Evolutionary conservation across 108 stramenopile species (phyloP).

Genomic region (Fragilaria radians): DNA sequence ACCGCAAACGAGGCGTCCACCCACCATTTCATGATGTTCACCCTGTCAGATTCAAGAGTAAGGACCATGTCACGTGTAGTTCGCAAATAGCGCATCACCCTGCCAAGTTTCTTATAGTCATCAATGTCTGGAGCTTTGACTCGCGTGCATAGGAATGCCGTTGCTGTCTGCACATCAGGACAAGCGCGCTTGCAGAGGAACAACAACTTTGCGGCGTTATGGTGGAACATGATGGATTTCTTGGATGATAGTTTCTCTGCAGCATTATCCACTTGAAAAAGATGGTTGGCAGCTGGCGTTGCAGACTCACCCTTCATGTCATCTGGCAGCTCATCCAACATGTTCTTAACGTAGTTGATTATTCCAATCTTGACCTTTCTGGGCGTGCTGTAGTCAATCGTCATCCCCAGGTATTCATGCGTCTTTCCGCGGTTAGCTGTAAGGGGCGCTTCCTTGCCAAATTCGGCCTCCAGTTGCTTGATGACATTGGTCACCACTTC

Average conservation of each 20-base stretch:
- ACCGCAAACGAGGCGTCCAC: constrained; percentile 46
- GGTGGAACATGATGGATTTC: neutral
- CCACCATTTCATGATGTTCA: constrained; percentile 29
- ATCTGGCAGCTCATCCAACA: constrained; percentile 15
- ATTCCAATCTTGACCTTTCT: constrained; percentile 14
- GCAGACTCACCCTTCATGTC: constrained; percentile 11
- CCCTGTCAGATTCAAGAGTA: constrained; percentile 9
- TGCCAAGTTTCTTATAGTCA: constrained; percentile 35
- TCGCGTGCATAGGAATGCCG: constrained; percentile 42
- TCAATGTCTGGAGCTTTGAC: constrained; percentile 32
- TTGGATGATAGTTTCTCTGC: neutral
- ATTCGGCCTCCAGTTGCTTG: constrained; percentile 2
- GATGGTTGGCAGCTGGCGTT: constrained; percentile 26
- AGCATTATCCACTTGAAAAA: constrained; percentile 25
- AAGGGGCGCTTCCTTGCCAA: constrained; percentile 15
- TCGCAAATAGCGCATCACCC: constrained; percentile 33
- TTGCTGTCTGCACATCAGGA: constrained; percentile 17
- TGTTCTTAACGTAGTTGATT: constrained; percentile 10
- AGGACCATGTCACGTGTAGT: constrained; percentile 17
- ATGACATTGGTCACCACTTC: constrained; percentile 10
- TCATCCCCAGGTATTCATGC: constrained; percentile 40
- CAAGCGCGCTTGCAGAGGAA: constrained; percentile 20
- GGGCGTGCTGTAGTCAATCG: constrained; percentile 8
- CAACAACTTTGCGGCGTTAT: constrained; percentile 13
- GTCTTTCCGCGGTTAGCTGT: constrained; percentile 3